Evolutionary conservation across 2,329 filamentous ascomycete genomes (phyloP).

Genomic region (Trichoderma simmonsii): DNA sequence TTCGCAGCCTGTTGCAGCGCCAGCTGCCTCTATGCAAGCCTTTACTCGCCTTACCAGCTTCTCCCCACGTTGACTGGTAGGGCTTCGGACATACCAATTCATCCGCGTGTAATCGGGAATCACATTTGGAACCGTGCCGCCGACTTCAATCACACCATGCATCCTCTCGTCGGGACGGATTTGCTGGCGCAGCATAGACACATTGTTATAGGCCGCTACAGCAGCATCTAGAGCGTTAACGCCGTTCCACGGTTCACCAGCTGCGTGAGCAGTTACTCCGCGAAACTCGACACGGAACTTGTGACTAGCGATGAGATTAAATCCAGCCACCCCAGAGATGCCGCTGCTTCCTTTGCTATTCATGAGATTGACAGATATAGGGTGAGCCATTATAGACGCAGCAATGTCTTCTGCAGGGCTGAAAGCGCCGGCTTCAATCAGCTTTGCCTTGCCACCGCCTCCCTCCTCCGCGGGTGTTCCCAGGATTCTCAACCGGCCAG

Average conservation of each 20-base stretch:
- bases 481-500: constrained; percentile 39
- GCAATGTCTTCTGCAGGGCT: constrained; percentile 24
- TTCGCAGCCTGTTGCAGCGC: constrained; percentile 34
- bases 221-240: constrained; percentile 39
- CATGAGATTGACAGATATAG: constrained; percentile 15
- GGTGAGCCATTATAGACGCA: constrained; percentile 32
- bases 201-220: constrained; percentile 34
- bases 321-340: constrained; percentile 26
- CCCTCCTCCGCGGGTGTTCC: constrained; percentile 45
- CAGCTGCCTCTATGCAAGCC: constrained; percentile 37
- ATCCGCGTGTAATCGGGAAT: constrained; percentile 39
- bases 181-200: constrained; percentile 39
- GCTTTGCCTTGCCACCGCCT: constrained; percentile 38
- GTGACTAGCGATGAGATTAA: constrained; percentile 32
- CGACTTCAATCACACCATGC: constrained; percentile 37
- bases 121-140: constrained; percentile 38
- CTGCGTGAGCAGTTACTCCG: constrained; percentile 36
- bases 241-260: constrained; percentile 36
- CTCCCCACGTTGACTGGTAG: constrained; percentile 31
- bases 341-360: neutral
- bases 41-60: constrained; percentile 31
- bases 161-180: constrained; percentile 37
- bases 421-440: constrained; percentile 31
- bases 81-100: constrained; percentile 39
- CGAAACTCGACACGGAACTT: constrained; percentile 34